Base-by-base conservation (phyloP, 2,329 filamentous ascomycete species). In the Claviceps quebecensis region DNA sequence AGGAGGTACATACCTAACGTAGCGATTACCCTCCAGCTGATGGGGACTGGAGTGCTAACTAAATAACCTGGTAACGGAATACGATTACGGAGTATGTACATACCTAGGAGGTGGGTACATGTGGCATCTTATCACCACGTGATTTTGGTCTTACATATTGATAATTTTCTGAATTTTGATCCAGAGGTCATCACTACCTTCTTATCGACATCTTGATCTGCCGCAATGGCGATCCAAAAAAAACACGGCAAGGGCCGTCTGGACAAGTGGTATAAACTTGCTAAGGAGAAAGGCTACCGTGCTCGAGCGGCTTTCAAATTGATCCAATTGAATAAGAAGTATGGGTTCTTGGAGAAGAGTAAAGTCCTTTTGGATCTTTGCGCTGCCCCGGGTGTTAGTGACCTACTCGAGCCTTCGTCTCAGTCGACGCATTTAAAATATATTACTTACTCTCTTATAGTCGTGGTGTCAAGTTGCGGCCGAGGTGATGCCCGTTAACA, bases 241-340 rank as follows among this genome's bases (percentile, higher is more conserved):
- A 97, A 97, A 78, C 86, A 95, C 73, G 91, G 89, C 72, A 97
- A 97, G 74, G 91, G 91, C 69, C 90, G 91, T 80, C 77, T 96
- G 63, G 93, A 98, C 71, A 96, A 97, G 71, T 97, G 90, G 87
- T 98, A 97, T 72, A 91, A 90, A 67, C 83, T 97, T 62, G 93
- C 93, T 55, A 98, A 98, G 70, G 93, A 98, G 68, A 97, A 96
- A 70, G 93, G 93, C 56, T 98, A 96, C 66, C 79, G 93, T 63
- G 91, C 93, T 55, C 81, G 93, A 77, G 90, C 93, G 60, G 90
- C 93, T 52, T 97, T 97, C 78, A 98, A 98, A 73, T 73, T 98
- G 60, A 91, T 98, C 59, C 91, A 98, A 68, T 74, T 98, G 61
- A 98, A 98, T 74, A 96, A 97, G 72, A 97, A 96, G 67, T 98